Evolutionary conservation across 805 yeast genomes (phyloP).

Genomic region (Torulaspora delbrueckii): DNA sequence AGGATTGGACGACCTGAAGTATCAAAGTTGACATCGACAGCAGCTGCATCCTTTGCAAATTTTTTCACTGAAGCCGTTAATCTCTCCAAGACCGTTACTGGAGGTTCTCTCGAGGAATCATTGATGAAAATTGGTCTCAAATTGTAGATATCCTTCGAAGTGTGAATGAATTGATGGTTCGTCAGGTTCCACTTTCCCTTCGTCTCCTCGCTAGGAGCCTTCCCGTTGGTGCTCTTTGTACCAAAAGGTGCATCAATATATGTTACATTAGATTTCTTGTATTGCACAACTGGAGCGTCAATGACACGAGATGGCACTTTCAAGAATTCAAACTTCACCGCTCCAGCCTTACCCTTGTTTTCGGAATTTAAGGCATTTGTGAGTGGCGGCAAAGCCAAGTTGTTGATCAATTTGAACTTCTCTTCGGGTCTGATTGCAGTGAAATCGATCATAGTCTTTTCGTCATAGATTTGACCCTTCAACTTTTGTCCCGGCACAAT

Average conservation of each 20-base stretch:
- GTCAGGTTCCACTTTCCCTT: conserved; percentile 23
- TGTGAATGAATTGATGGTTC: conserved; percentile 15
- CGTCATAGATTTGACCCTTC: conserved; percentile 19
- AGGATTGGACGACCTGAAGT: conserved; percentile 13
- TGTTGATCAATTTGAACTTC: conserved; percentile 17
- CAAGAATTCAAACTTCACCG: conserved; percentile 13
- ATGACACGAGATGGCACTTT: conserved; percentile 25
- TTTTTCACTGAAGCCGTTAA: conserved; percentile 9
- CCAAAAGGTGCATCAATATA: conserved; percentile 19
- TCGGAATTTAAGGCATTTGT: conserved; percentile 12
- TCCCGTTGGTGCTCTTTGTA: conserved; percentile 4
- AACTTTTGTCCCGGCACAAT: conserved; percentile 26
- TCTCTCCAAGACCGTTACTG: conserved; percentile 11
- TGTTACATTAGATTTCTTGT: conserved; percentile 8
- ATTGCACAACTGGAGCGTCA: conserved; percentile 24
- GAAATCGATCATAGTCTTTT: conserved; percentile 17
- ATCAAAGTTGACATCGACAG: conserved; percentile 20
- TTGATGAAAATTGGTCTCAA: conserved; percentile 20
- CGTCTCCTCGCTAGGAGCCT: conserved; percentile 12
- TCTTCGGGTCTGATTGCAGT: conserved; percentile 23
- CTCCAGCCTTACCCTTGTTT: conserved; percentile 10
- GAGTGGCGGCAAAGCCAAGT: conserved; percentile 21
- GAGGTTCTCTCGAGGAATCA: conserved; percentile 13
- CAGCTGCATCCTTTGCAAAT: conserved; percentile 15
- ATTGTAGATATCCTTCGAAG: conserved; percentile 8